Percentiles rank a stretch among this genome's conserved stretches.
Evolutionary conservation across 805 yeast genomes (phyloP).

Genomic region (Starmerella tilneyi): DNA sequence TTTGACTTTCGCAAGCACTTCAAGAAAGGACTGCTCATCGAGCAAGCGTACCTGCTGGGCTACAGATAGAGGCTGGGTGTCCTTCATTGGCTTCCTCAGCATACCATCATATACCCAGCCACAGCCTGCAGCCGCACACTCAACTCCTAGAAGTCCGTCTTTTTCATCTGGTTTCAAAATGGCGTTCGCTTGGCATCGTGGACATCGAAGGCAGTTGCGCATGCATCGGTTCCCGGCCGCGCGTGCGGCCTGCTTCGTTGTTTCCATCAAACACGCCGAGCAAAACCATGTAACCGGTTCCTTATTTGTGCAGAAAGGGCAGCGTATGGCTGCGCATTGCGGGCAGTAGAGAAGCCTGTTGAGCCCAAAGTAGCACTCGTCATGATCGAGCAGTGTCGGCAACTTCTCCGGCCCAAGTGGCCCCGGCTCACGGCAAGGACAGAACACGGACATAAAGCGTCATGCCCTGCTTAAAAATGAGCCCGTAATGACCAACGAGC

Average conservation of each 20-base stretch:
- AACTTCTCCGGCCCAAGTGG: background rate
- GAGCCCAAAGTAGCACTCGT: conserved; percentile 24
- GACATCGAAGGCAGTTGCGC: conserved; percentile 33
- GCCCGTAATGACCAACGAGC: too few relatives aligned
- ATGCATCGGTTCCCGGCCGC: conserved; percentile 26
- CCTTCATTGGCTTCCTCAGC: background rate
- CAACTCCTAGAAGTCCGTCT: conserved; percentile 6
- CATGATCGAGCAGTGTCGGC: conserved; percentile 7
- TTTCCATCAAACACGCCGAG: conserved; percentile 32
- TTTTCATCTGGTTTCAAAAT: conserved; percentile 13
- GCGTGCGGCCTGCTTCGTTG: conserved; percentile 26
- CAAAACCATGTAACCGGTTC: conserved; percentile 32
- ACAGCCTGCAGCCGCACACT: conserved; percentile 6
- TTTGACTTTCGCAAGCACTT: background rate
- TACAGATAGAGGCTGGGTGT: background rate
- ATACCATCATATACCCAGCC: conserved; percentile 13
- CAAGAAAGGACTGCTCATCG: conserved; percentile 1
- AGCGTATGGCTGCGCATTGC: conserved; percentile 30
- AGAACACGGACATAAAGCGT: conserved; percentile 14
- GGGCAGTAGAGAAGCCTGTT: conserved; percentile 32
- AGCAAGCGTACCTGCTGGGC: conserved; percentile 4
- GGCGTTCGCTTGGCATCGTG: conserved; percentile 26
- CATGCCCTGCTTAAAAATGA: too few relatives aligned
- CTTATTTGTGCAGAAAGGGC: conserved; percentile 31
- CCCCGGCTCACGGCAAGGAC: conserved; percentile 18